Evolutionary conservation across 164 flowering plant genomes (phyloP).

Genomic region (Tetracentron sinense): DNA sequence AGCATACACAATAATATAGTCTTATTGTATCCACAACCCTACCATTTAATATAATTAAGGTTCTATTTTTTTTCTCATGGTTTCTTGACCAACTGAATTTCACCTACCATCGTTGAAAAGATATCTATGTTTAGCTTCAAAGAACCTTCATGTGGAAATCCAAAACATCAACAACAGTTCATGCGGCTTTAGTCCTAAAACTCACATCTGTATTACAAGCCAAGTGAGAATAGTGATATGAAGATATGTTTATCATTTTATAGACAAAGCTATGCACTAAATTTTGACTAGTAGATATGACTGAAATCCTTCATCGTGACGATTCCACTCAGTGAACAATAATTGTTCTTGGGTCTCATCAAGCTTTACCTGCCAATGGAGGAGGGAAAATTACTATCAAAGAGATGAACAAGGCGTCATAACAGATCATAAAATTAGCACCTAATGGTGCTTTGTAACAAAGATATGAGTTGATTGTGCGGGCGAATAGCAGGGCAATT

Average conservation of each 20-base stretch:
- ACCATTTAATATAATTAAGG: no score
- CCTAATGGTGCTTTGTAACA: neutral
- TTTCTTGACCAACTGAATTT: no score
- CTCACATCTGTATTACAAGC: neutral
- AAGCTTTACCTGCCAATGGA: neutral
- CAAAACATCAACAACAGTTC: neutral
- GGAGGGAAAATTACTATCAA: neutral
- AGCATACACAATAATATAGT: no score
- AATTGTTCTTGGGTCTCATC: neutral
- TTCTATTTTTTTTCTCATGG: no score
- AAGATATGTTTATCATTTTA: neutral
- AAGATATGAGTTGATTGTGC: neutral
- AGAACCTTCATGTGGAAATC: neutral
- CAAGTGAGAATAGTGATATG: neutral
- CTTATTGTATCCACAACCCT: no score
- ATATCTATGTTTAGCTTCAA: no score
- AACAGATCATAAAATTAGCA: neutral
- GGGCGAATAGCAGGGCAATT: conserved; percentile 8
- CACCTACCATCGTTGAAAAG: no score
- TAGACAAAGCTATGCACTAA: no score
- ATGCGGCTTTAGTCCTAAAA: neutral
- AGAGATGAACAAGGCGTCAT: neutral
- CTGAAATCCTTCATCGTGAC: neutral
- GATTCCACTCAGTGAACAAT: neutral
- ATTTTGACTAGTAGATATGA: neutral